phyloP scores from a whole-genome alignment of 768 basidiomycete genomes.

The Boletellus ananiceps region DNA sequence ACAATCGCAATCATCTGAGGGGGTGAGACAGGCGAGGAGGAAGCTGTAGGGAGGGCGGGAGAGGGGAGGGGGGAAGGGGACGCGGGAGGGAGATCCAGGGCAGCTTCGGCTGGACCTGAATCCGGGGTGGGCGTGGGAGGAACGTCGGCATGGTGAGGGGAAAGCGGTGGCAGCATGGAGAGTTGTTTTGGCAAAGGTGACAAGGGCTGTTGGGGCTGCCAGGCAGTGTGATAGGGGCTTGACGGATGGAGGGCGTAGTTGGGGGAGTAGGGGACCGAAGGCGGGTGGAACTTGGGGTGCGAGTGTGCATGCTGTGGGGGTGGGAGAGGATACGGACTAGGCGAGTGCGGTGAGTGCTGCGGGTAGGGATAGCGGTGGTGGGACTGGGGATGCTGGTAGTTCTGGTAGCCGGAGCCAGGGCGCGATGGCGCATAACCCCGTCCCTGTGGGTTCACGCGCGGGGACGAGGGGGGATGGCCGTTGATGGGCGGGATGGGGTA shows the following conservation, averaged over 20 bases:
- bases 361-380: slow-evolving; percentile 33
- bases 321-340: slow-evolving; percentile 21
- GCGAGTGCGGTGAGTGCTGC: slow-evolving; percentile 28
- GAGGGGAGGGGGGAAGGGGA: slow-evolving; percentile 10
- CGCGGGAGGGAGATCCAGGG: not conserved
- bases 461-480: slow-evolving; percentile 35
- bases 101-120: slow-evolving; percentile 1
- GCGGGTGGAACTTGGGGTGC: slow-evolving; percentile 24
- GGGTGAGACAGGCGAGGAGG: slow-evolving; percentile 3
- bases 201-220: slow-evolving; percentile 43
- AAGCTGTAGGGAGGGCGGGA: slow-evolving; percentile 5
- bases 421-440: slow-evolving; percentile 36
- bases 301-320: slow-evolving; percentile 22
- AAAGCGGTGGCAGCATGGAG: slow-evolving; percentile 40
- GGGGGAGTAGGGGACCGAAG: slow-evolving; percentile 34
- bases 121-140: slow-evolving; percentile 3
- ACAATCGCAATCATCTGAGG: not conserved
- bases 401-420: slow-evolving; percentile 36
- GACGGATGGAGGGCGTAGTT: slow-evolving; percentile 18
- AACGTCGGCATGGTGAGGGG: slow-evolving; percentile 1
- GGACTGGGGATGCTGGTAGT: slow-evolving; percentile 30
- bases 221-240: slow-evolving; percentile 38
- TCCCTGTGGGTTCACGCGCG: slow-evolving; percentile 32
- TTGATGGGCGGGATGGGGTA: slow-evolving; percentile 42
- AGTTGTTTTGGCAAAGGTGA: slow-evolving; percentile 65